Base-by-base conservation (phyloP, 257 asterid species). In the Cynanchum wilfordii region DNA sequence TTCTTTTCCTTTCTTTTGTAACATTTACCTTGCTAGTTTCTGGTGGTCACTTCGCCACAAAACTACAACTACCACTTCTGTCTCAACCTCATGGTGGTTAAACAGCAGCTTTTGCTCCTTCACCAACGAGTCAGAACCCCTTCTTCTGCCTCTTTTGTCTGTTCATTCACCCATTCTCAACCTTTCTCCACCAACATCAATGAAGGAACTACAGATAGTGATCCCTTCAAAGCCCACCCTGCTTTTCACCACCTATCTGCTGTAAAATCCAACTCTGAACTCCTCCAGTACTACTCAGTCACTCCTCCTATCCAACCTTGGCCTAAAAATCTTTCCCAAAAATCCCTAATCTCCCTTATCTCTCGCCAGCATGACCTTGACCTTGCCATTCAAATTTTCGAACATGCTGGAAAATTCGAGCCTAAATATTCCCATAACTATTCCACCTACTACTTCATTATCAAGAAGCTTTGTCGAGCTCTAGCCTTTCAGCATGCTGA, bases 291-390 rank as follows among this genome's bases (percentile, higher is more conserved):
- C 70, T 87, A 81, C 92, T 74, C 85, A 10, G 90, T 91, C 71
- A 87, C 96, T 5, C 97, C 99, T 22, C 97, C 97, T 38, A 84
- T 94, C 82, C 86, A 89, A 71, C 95, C 97, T 54, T 94, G 99
- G 97, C 99, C 97, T 27, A 86, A 76, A 58, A 76, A 74, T 10
- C 96, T 89, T 69, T 81, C 89, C 76, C 85, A 82, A 45, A 89
- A 89, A 67, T 86, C 83, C 73, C 91, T 91, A 27, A 75, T 85
- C 83, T 75, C 90, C 69, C 78, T 91, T 58, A 73, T 89, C 82
- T 77, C 84, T 76, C 73, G 77, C 69, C 97, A 90, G 80, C 96
- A 84, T 57, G 87, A 89, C 75, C 80, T 88, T 62, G 95, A 87
- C 62, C 89, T 91, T 3, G 89, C 97, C 73, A 83, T 93, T 79